Percentiles rank a stretch among this genome's conserved stretches.
These are phyloP conservation scores for Saccharum officinarum DNA, from an alignment of 176 grass and related monocot species.

Conservation along the genomic window DNA sequence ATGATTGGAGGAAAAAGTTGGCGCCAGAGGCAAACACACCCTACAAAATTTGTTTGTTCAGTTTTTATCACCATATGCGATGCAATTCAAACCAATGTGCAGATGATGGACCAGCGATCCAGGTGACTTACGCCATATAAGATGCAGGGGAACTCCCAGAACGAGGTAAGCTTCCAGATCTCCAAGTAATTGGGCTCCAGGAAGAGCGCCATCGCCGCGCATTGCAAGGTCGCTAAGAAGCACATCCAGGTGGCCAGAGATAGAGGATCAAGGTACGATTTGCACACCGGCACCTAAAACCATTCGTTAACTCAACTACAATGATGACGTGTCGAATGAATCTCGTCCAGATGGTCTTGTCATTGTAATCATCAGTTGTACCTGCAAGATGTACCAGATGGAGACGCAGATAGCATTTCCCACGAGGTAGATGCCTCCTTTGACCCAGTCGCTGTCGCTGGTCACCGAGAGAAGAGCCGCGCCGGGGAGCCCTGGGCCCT, in stretches of 20 bases:
- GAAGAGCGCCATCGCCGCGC: constrained; percentile 43
- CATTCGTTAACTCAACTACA: not conserved
- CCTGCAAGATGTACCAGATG: constrained; percentile 70
- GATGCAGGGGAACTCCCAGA: constrained; percentile 60
- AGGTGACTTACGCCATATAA: constrained; percentile 52
- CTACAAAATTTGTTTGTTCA: constrained; percentile 22
- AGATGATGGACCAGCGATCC: not conserved
- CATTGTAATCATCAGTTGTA: not conserved
- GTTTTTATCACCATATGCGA: not conserved
- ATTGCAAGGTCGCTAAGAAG: constrained; percentile 67
- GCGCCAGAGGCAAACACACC: constrained; percentile 67
- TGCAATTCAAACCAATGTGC: not conserved
- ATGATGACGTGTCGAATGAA: not conserved
- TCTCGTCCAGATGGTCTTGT: too few relatives aligned
- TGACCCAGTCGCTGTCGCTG: constrained; percentile 37
- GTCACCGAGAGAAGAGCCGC: not conserved
- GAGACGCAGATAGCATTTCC: constrained; percentile 52
- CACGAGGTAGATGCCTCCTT: constrained; percentile 52
- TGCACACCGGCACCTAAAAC: constrained; percentile 55
- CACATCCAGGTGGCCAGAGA: constrained; percentile 70
- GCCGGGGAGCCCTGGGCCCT: constrained; percentile 51
- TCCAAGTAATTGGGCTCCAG: constrained; percentile 40
- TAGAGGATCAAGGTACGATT: constrained; percentile 53
- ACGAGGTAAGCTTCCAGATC: constrained; percentile 56
- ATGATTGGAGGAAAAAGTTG: constrained; percentile 63